Evolutionary conservation across 495 filamentous ascomycete genomes (phyloP).

Genomic region (Neurospora hispaniola): DNA sequence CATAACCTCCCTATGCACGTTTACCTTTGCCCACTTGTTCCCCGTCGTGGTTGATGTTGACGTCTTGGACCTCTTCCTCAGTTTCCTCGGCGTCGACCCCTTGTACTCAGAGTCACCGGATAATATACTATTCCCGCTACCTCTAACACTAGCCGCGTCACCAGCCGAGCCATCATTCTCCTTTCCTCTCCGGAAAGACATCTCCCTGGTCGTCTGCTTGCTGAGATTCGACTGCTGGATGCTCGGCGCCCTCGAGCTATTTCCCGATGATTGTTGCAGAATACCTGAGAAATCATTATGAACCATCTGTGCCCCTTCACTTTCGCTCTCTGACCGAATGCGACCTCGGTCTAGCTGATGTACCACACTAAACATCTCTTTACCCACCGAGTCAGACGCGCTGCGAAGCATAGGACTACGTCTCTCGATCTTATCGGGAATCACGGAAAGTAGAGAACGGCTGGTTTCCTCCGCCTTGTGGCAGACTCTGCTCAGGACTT

Average conservation of each 20-base stretch:
- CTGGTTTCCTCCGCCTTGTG: conserved; percentile 4
- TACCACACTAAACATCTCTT: conserved; percentile 4
- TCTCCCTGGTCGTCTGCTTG: conserved; percentile 15
- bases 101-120: neutral
- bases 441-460: conserved; percentile 21
- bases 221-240: conserved; percentile 4
- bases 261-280: conserved; percentile 5
- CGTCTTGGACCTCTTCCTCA: conserved; percentile 4
- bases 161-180: conserved; percentile 11
- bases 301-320: neutral
- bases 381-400: neutral
- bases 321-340: neutral
- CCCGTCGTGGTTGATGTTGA: neutral
- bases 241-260: conserved; percentile 10
- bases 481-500: neutral
- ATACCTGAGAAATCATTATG: neutral
- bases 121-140: neutral
- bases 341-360: neutral
- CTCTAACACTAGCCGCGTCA: neutral
- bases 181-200: conserved; percentile 9
- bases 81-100: conserved; percentile 11
- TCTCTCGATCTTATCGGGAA: conserved; percentile 29
- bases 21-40: conserved; percentile 22
- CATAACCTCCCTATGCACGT: conserved; percentile 27
- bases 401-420: conserved; percentile 2